Evolutionary conservation across 345 rosid species (phyloP).

Genomic region (Moricandia arvensis): DNA sequence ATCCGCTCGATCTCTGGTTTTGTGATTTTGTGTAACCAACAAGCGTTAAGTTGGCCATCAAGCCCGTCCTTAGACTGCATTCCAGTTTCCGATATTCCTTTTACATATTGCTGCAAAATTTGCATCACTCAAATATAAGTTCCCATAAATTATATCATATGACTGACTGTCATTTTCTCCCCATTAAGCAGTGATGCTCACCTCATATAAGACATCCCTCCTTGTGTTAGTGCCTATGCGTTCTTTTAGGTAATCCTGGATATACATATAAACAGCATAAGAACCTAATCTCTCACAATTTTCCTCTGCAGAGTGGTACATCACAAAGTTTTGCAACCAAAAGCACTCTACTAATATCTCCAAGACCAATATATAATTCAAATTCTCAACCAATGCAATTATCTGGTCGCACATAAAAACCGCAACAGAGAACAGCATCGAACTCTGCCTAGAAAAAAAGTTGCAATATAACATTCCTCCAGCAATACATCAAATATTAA

Average conservation of each 20-base stretch:
- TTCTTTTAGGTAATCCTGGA: conserved; percentile 70
- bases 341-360: background rate
- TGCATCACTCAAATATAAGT: conserved; percentile 12
- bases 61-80: conserved; percentile 86
- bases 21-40: conserved; percentile 88
- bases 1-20: conserved; percentile 59
- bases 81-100: conserved; percentile 85
- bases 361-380: background rate
- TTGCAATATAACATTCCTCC: background rate
- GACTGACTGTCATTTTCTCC: background rate
- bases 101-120: conserved; percentile 78
- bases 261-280: conserved; percentile 7
- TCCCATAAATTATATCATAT: background rate
- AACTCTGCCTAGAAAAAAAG: background rate
- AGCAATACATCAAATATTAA: too few species aligned
- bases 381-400: conserved; percentile 2
- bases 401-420: background rate
- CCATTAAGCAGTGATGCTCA: conserved; percentile 27
- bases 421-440: background rate
- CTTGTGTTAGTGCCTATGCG: conserved; percentile 59
- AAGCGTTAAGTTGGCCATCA: conserved; percentile 92
- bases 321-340: background rate
- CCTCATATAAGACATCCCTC: conserved; percentile 72
- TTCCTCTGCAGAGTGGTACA: background rate
- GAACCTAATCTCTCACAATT: background rate